Evolutionary conservation across 2,329 filamentous ascomycete species (phyloP), one percentile per base, ranked within the genome.

Genomic region (Clonostachys rosea): DNA sequence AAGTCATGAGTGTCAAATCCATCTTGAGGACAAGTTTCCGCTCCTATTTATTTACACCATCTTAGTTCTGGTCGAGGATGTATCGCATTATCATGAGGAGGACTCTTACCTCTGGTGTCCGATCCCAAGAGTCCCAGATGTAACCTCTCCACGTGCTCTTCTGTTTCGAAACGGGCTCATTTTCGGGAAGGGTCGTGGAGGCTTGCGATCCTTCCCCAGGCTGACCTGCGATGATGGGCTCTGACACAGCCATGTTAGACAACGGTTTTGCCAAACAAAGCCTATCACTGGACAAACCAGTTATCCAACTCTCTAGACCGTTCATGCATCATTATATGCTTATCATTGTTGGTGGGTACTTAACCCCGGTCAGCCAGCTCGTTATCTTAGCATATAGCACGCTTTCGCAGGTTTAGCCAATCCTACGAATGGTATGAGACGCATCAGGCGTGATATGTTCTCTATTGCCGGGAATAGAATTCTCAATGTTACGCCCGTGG

Each of bases 51-150:
- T 34, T 16, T 30, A 8, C 17, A 39, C 14, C 36, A 11, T n/a
- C 10, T n/a, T 11, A n/a, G 36, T n/a, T n/a, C 6, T 11, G 7
- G 7, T n/a, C 36, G 11, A 18, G 36, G 9, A 8, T n/a, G 6
- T 17, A 33, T 34, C 3, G 18, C 13, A n/a, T 35, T 16, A 34
- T 43, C 12, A n/a, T 13, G 5, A 11, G 6, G 12, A 20, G 14
- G 17, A 20, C 9, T 11, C 40, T 18, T 30, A 43, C 42, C 24
- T 43, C 44, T 11, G 44, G 44, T 5, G 12, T 24, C 16, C 41
- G 40, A 34, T 46, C 44, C 44, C 44, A 46, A 10, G 44, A 40
- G 30, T 46, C 44, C 44, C 44, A 46, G 1, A 46, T 30, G 24
- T 46, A 46, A 17, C 35, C 41, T 13, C 34, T 40, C 44, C 44